Evolutionary conservation across 129 eudicot genomes (phyloP), one percentile per base, ranked within the genome.

Genomic region (Lactuca saligna): DNA sequence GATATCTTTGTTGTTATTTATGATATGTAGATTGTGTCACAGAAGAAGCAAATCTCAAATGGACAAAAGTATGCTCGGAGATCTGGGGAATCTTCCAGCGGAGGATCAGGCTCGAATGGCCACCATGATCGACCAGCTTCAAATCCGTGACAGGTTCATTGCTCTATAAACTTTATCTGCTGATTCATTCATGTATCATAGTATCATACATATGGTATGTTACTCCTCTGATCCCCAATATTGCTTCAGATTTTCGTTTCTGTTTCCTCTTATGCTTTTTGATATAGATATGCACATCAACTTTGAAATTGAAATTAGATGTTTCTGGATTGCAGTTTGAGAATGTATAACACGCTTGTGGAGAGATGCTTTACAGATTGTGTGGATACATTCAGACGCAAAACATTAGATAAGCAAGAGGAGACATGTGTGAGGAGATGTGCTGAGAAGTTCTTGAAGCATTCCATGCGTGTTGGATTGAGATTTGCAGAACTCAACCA

Each of bases 381-480:
- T 44, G 89, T 91, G 44, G 93, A 88, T 58, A 77, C 78, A 15
- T 91, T 88, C 65, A 63, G 84, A 37, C 90, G 93, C 69, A 91
- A 91, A 76, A 65, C 82, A 0, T 83, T 91, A 38, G 93, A 91
- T 72, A 88, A 88, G 64, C 93, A 91, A 78, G 96, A 91, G 80
- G 96, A 85, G 76, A 78, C 96, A 0, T 91, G 97, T 76, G 90
- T 91, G 14, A 83, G 83, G 32, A 75, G 88, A 48, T 88, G 97
- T 78, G 90, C 97, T 6, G 97, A 87, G 85, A 91, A 91, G 86
- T 91, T 91, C 69, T 37, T 91, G 82, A 91, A 91, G 90, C 97
- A 91, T 70, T 91, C 90, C 0, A 83, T 91, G 97, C 93, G 91
- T 38, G 93, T 86, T 5, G 93, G 97, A 8, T 61, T 88, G 85